Percentiles rank a stretch among this genome's conserved stretches.
These are phyloP conservation scores for Botrytis deweyae DNA, from an alignment of 2,329 filamentous ascomycete species.

Conservation along the genomic window DNA sequence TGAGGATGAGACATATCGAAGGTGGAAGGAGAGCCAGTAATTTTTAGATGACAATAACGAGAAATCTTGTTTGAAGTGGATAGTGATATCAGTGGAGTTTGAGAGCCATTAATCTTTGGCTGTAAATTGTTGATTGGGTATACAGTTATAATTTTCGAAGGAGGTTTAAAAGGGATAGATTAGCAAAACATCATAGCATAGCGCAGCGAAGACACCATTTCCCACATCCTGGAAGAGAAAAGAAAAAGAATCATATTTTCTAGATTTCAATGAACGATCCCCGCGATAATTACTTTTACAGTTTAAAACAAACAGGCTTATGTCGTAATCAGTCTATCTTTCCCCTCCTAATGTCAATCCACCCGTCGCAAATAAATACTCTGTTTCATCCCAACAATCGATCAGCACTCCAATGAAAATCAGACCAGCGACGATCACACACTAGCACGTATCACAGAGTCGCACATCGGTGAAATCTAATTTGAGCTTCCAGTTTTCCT, in stretches of 20 bases:
- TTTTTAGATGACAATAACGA: background rate
- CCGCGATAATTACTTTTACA: too few species aligned
- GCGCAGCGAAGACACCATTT: background rate
- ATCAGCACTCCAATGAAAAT: background rate
- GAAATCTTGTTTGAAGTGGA: background rate
- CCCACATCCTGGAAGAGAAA: background rate
- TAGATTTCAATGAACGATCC: too few species aligned
- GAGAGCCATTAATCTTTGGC: background rate
- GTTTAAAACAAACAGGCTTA: background rate
- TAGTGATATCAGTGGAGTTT: background rate
- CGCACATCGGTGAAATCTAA: background rate
- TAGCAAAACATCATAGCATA: background rate
- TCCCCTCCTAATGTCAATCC: background rate
- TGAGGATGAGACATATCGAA: background rate
- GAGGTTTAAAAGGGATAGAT: background rate
- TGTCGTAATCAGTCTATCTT: background rate
- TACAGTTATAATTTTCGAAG: background rate
- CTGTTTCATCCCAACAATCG: background rate
- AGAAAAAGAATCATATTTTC: background rate
- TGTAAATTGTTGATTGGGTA: background rate
- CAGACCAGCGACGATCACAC: background rate
- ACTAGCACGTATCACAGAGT: background rate
- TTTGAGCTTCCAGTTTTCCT: background rate
- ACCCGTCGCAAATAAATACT: background rate
- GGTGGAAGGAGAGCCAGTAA: conserved; percentile 5